Base-by-base conservation (phyloP, 257 asterid genomes). In the Leonotis leonurus region DNA sequence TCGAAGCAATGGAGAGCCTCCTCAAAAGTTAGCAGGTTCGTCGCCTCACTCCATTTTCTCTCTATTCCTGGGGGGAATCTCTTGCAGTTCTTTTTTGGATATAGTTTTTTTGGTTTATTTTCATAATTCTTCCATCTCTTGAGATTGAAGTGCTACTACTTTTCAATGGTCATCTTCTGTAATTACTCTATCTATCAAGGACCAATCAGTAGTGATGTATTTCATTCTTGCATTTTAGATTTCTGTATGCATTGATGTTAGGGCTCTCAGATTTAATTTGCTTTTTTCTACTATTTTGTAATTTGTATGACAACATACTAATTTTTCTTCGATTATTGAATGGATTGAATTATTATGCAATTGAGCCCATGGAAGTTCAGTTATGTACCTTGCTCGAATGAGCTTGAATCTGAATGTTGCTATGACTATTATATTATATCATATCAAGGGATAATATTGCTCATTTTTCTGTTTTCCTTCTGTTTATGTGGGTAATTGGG, bases 1-100 rank as follows among this genome's bases (percentile, higher is more conserved):
- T 89, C 29, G 96, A 93, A 79, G 75, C 87, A 8, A 50, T 93
- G 14, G 97, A 93, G 70, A 44, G 65, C 68, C 74, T 93, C 58
- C 81, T 93, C 75, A 69, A 64, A 70, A 82, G 79, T 70, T 83
- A 63, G 69, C 61, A n/a, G 49, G 49, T 24, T 58, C 26, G 64
- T 44, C 8, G 36, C 32, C 39, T 14, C 24, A 32, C 24, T 48
- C 11, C 20, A 18, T 6, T 61, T 33, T 30, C 12, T 43, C 39
- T 46, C 59, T 44, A 54, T 65, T 16, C 27, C 13, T 35, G 30
- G 43, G 49, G 9, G 49, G 9, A 30, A 44, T 46, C 25, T 39
- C 22, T 53, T 36, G 49, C 39, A 57, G 62, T 44, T 73, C 63
- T 70, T 10, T 48, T 72, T 74, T 65, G 56, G 52, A 32, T 70